Percentiles rank a stretch among this genome's conserved stretches.
phyloP scores from a whole-genome alignment of 208 protist species.

The Trypanosoma cruzi region DNA sequence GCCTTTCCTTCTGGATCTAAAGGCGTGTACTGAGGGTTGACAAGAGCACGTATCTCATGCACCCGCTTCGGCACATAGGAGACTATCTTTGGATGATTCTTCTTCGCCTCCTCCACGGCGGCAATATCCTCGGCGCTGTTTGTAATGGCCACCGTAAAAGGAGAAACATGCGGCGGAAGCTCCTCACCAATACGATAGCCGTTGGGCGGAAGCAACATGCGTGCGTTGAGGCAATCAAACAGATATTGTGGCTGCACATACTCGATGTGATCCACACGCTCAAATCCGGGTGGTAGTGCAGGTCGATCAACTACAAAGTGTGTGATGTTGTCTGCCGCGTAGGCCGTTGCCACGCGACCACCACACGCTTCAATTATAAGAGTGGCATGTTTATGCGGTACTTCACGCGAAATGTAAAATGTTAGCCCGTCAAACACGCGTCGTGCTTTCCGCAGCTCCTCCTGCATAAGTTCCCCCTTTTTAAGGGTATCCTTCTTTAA shows the following conservation, averaged over 20 bases:
- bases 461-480: constrained; percentile 46
- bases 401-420: constrained; percentile 92
- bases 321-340: constrained; percentile 76
- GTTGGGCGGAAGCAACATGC: constrained; percentile 74
- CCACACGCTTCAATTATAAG: constrained; percentile 91
- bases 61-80: constrained; percentile 87
- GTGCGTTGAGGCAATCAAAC: constrained; percentile 96
- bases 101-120: constrained; percentile 79
- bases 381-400: constrained; percentile 86
- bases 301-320: constrained; percentile 90
- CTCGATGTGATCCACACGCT: constrained; percentile 62
- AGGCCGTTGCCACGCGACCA: constrained; percentile 78
- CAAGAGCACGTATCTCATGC: constrained; percentile 81
- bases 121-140: constrained; percentile 80
- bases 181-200: constrained; percentile 90
- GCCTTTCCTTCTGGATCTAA: constrained; percentile 82
- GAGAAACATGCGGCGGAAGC: constrained; percentile 92
- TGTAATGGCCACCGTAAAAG: constrained; percentile 90
- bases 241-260: constrained; percentile 98
- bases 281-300: constrained; percentile 56
- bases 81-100: constrained; percentile 78
- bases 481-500: constrained; percentile 37
- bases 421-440: constrained; percentile 70
- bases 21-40: constrained; percentile 75
- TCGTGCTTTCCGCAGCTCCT: constrained; percentile 65